Evolutionary conservation across 1,139 yeast genomes (phyloP), one percentile per base, ranked within the genome.

Genomic region (Ashbya aceris): DNA sequence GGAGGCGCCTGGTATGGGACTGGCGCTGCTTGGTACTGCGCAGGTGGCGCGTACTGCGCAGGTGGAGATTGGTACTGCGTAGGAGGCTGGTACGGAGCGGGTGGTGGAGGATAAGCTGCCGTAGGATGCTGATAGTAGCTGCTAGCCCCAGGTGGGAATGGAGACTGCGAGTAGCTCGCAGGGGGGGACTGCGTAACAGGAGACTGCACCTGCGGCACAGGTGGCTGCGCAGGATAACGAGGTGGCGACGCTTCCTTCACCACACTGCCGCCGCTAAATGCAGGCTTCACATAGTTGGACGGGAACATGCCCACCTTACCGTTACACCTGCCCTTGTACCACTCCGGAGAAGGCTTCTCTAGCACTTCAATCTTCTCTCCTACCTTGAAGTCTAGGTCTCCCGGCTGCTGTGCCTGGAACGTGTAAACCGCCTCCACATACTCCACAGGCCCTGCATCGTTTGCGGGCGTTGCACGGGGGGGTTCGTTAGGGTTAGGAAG

Each of bases 291-390:
- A 58, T 91, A 91, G 62, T 86, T 86, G 2, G 93, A 69, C 6
- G 98, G 98, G 68, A 91, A 89, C 54, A 89, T 79, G 23, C 98
- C 98, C 7, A 74, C 73, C 23, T 64, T 61, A 36, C 76, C 75
- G 34, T 75, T 72, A 44, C 69, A 65, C 20, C 69, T 68, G 35
- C 98, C 97, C 60, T 77, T 81, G 86, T 93, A 87, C 97, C 98
- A 89, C 60, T 87, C 93, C 33, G 74, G 73, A 14, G 93, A 84
- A 45, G 83, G 71, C 58, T 77, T 85, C 58, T 87, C 95, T 5
- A 76, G 48, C 7, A 91, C 74, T 32, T 74, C 74, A 42, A 91
- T 62, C 55, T 73, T 76, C 49, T 82, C 91, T 39, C 93, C 96
- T 39, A 68, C 72, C 38, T 53, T 58, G 38, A 91, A 69, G 6